Evolutionary conservation across 306 rosid species (phyloP).

Genomic region (Prunus davidiana): DNA sequence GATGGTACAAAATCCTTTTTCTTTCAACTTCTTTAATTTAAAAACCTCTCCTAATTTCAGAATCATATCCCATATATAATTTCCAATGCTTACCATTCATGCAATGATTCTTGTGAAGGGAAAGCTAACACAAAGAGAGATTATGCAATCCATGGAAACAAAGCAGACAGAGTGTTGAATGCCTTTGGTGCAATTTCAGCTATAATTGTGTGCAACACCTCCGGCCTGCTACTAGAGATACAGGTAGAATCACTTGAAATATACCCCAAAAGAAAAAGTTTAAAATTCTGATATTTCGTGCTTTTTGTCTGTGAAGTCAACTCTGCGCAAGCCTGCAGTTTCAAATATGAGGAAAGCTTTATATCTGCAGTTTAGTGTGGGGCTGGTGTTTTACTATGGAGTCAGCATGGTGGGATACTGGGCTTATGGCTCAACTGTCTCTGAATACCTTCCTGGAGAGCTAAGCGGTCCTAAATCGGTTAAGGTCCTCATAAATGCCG

Average conservation of each 20-base stretch:
- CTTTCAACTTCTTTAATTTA: background rate
- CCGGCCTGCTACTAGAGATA: constrained; percentile 55
- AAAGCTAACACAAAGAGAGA: constrained; percentile 30
- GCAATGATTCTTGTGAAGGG: constrained; percentile 25
- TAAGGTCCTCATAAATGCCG: constrained; percentile 34
- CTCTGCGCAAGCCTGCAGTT: constrained; percentile 47
- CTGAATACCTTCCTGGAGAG: constrained; percentile 44
- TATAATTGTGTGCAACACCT: constrained; percentile 41
- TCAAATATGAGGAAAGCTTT: constrained; percentile 54
- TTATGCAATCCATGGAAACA: constrained; percentile 36
- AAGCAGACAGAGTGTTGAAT: constrained; percentile 34
- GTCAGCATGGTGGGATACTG: constrained; percentile 45
- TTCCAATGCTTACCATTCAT: background rate
- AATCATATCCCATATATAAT: no score
- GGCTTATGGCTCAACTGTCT: constrained; percentile 54
- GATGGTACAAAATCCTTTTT: constrained; percentile 33
- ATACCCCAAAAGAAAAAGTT: background rate
- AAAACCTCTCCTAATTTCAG: background rate
- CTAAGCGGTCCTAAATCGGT: constrained; percentile 52
- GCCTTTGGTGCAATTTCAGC: constrained; percentile 50
- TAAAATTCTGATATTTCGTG: background rate
- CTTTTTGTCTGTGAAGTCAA: constrained; percentile 32
- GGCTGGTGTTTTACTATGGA: constrained; percentile 41
- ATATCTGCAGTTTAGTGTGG: constrained; percentile 39
- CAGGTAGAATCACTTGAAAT: constrained; percentile 30